Evolutionary conservation across 176 grass and related monocot species (phyloP).

Genomic region (Oryza coarctata): DNA sequence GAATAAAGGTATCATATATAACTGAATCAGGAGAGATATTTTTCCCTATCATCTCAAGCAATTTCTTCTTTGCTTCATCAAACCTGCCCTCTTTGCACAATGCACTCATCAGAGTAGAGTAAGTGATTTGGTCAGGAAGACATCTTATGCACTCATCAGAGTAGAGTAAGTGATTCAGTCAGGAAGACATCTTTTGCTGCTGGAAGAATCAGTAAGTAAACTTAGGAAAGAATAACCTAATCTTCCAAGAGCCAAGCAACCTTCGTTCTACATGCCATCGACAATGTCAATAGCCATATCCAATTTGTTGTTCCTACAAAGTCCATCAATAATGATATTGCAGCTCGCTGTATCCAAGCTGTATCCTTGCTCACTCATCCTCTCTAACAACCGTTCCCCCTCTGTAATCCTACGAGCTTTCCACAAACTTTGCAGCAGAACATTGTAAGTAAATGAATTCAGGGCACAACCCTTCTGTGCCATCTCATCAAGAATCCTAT

Average conservation of each 20-base stretch:
- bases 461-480: conserved; percentile 51
- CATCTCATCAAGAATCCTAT: conserved; percentile 84
- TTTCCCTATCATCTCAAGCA: conserved; percentile 81
- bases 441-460: conserved; percentile 77
- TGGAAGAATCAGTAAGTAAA: conserved; percentile 49
- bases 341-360: conserved; percentile 74
- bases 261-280: conserved; percentile 84
- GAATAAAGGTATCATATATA: conserved; percentile 85
- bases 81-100: conserved; percentile 73
- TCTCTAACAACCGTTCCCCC: conserved; percentile 65
- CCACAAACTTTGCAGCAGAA: conserved; percentile 88
- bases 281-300: conserved; percentile 85
- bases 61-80: conserved; percentile 79
- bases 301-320: conserved; percentile 75
- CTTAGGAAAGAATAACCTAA: conserved; percentile 74
- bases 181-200: conserved; percentile 61
- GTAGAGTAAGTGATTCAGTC: conserved; percentile 84
- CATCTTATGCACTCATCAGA: conserved; percentile 67
- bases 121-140: conserved; percentile 74
- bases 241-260: conserved; percentile 72
- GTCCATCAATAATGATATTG: conserved; percentile 88
- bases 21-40: conserved; percentile 75
- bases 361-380: conserved; percentile 71
- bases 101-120: conserved; percentile 71
- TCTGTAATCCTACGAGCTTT: conserved; percentile 70